A percentile compares a stretch with the other conserved stretches of the same genome.
These are phyloP conservation scores for Lagenidium giganteum DNA, from an alignment of 352 stramenopile genomes.

Conservation along the genomic window DNA sequence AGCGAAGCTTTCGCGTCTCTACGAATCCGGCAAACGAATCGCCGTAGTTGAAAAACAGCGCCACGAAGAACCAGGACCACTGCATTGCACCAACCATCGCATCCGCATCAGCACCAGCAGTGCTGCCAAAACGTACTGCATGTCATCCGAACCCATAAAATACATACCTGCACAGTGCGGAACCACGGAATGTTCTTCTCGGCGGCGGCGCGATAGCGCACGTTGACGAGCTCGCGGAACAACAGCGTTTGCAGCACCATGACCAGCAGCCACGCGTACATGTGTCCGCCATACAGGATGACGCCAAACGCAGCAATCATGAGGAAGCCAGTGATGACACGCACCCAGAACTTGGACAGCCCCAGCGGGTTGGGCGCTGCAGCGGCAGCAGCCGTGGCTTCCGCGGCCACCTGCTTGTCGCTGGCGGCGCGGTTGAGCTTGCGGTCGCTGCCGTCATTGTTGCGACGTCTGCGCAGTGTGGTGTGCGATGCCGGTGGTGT, in stretches of 20 bases:
- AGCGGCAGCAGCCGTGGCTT: neutral
- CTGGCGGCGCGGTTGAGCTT: too few species aligned
- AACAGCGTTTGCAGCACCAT: constrained; percentile 77
- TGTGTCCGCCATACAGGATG: constrained; percentile 63
- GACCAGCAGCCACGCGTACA: constrained; percentile 70
- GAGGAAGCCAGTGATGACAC: constrained; percentile 44
- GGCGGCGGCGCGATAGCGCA: constrained; percentile 90
- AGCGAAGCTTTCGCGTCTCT: constrained; percentile 68
- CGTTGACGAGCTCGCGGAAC: constrained; percentile 95
- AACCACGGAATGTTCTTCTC: constrained; percentile 96
- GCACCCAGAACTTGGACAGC: constrained; percentile 51
- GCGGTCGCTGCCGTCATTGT: neutral
- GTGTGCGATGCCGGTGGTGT: too few species aligned
- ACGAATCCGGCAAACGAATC: constrained; percentile 75
- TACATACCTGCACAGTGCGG: constrained; percentile 92
- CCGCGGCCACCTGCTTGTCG: constrained; percentile 9
- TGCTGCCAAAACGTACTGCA: too few species aligned
- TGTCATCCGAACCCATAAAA: too few species aligned
- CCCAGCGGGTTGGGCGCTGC: too few species aligned
- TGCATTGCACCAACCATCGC: constrained; percentile 17
- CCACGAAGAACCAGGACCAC: constrained; percentile 96
- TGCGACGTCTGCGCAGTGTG: constrained; percentile 27
- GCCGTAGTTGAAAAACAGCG: constrained; percentile 93
- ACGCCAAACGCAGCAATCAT: constrained; percentile 56
- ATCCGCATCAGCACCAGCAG: too few species aligned